Evolutionary conservation across 139 green algal species (phyloP).

Genomic region (Dunaliella primolecta): DNA sequence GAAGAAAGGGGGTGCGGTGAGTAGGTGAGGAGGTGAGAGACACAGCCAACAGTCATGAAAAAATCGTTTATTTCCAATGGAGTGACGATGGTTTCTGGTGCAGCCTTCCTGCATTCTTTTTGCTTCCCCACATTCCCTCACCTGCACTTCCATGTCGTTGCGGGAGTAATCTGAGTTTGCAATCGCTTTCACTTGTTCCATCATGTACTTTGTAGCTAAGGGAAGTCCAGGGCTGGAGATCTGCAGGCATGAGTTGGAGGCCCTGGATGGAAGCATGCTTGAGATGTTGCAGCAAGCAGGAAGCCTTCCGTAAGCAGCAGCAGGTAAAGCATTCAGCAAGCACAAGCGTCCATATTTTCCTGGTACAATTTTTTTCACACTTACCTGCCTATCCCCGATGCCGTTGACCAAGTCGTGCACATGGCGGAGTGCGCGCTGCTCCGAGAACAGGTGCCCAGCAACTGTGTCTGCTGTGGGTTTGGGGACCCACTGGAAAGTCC

Average conservation of each 20-base stretch:
- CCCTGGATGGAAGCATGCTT: too few relatives aligned
- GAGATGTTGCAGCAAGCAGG: not conserved
- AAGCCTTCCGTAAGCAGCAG: too few relatives aligned
- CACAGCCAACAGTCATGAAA: too few relatives aligned
- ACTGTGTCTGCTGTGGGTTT: too few relatives aligned
- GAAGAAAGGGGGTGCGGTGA: not conserved
- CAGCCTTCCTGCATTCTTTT: too few relatives aligned
- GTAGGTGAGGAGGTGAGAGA: not conserved
- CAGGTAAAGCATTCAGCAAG: too few relatives aligned
- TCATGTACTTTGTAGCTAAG: not conserved
- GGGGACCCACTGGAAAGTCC: too few relatives aligned
- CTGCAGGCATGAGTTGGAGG: too few relatives aligned
- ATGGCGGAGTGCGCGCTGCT: not conserved
- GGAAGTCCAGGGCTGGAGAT: not conserved
- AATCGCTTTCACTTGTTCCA: not conserved
- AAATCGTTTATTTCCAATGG: too few relatives aligned
- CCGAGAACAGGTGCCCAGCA: constrained; percentile 5
- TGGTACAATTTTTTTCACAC: too few relatives aligned
- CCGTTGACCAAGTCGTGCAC: not conserved
- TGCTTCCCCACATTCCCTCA: too few relatives aligned
- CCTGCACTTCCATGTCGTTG: not conserved
- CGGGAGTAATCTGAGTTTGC: not conserved
- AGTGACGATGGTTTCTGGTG: too few relatives aligned
- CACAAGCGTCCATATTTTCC: not conserved
- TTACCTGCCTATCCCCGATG: not conserved